Percentiles rank a stretch among this genome's conserved stretches.
Evolutionary conservation across 768 basidiomycete genomes (phyloP).

Genomic region (Lanmaoa rubissima): DNA sequence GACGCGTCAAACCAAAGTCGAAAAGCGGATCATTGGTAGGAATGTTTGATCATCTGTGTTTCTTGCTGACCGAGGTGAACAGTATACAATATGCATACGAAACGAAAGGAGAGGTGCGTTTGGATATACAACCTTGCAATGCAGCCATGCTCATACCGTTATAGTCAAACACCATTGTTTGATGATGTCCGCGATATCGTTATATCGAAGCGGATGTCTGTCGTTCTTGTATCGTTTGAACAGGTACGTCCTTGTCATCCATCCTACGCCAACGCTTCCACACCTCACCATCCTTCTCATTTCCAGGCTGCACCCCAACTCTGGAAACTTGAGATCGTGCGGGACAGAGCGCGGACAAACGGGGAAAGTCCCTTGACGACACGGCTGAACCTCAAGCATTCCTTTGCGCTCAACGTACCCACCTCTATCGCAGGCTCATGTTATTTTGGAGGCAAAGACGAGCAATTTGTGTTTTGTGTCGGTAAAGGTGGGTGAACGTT

Average conservation of each 20-base stretch:
- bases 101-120: constrained; percentile 45
- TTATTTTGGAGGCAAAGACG: constrained; percentile 76
- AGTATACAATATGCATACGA: constrained; percentile 50
- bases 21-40: constrained; percentile 53
- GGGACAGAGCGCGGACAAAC: constrained; percentile 43
- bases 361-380: constrained; percentile 12
- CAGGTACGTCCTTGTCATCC: constrained; percentile 12
- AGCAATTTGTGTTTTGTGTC: constrained; percentile 76
- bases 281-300: background rate
- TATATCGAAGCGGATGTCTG: constrained; percentile 41
- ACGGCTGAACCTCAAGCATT: constrained; percentile 48
- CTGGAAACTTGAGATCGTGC: constrained; percentile 66
- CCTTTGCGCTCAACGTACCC: constrained; percentile 58
- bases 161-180: constrained; percentile 50
- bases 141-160: background rate
- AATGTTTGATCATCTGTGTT: background rate
- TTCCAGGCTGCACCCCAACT: constrained; percentile 67
- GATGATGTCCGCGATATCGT: constrained; percentile 54
- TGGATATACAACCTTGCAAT: background rate
- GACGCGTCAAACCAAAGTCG: constrained; percentile 43
- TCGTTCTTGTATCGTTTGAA: constrained; percentile 41
- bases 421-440: constrained; percentile 78
- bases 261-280: too few relatives aligned
- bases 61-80: constrained; percentile 1
- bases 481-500: constrained; percentile 55